These are phyloP conservation scores for Mentha longifolia DNA, from an alignment of 257 asterid species.

Conservation along the genomic window DNA sequence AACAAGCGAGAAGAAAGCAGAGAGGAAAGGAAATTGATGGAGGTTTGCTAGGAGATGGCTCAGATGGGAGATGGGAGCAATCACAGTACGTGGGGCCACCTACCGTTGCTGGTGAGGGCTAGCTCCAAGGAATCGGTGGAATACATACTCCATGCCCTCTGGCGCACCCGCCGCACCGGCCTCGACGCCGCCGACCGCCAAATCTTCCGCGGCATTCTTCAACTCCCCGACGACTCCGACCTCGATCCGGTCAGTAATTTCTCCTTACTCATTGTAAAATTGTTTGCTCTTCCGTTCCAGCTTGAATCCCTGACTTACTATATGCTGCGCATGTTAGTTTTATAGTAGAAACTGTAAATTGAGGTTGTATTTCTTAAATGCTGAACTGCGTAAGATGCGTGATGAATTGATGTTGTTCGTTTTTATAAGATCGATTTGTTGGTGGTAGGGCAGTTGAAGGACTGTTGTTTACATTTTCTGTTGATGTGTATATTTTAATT, in stretches of 20 bases:
- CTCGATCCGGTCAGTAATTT: constrained; percentile 65
- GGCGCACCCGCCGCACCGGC: constrained; percentile 88
- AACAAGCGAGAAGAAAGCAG: not conserved
- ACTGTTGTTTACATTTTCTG: not conserved
- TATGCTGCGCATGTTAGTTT: too few species aligned
- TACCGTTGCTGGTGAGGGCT: constrained; percentile 76
- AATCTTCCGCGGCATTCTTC: constrained; percentile 70
- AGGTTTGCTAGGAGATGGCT: not conserved
- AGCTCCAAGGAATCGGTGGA: constrained; percentile 78
- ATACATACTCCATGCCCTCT: constrained; percentile 76
- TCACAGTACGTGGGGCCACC: constrained; percentile 65
- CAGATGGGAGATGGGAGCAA: constrained; percentile 43
- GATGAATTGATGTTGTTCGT: not conserved
- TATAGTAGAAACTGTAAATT: not conserved
- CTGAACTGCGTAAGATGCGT: not conserved
- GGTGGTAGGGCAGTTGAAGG: not conserved
- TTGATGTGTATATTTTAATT: not conserved
- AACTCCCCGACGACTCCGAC: constrained; percentile 61
- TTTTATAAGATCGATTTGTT: not conserved
- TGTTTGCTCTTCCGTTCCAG: not conserved
- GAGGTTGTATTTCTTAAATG: not conserved
- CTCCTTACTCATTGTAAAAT: not conserved
- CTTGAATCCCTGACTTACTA: not conserved
- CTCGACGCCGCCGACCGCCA: constrained; percentile 77
- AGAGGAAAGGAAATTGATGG: not conserved